Evolutionary conservation across 1,284 basidiomycete genomes (phyloP).

Genomic region (Rhodotorula glutinis): DNA sequence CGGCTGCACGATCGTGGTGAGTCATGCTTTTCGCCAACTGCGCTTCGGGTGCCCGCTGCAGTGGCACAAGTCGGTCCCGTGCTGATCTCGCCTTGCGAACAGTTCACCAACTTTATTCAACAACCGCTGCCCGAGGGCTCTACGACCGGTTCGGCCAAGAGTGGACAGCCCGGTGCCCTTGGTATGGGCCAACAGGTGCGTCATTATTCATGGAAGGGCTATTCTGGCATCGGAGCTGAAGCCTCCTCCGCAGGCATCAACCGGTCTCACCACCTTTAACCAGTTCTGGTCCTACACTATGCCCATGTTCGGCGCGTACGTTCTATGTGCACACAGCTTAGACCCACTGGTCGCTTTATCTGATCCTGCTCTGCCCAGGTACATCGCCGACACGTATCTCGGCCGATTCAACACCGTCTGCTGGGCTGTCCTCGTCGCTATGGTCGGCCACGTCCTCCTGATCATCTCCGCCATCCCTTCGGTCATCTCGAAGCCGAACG

Average conservation of each 20-base stretch:
- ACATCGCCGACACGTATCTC: constrained; percentile 50
- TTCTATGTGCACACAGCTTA: not conserved
- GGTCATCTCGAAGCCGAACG: constrained; percentile 60
- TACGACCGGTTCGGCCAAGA: constrained; percentile 21
- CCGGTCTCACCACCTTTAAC: constrained; percentile 35
- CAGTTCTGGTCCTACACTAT: constrained; percentile 43
- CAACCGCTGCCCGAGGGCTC: constrained; percentile 42
- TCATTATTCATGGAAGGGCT: too few relatives aligned
- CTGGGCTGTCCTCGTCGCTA: constrained; percentile 48
- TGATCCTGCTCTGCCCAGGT: constrained; percentile 37
- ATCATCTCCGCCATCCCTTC: constrained; percentile 68
- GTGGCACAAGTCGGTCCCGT: not conserved
- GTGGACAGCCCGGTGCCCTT: constrained; percentile 42
- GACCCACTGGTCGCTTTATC: not conserved
- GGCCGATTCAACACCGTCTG: constrained; percentile 54
- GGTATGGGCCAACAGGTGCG: constrained; percentile 55
- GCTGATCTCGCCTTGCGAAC: too few relatives aligned
- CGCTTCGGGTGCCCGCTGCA: too few relatives aligned
- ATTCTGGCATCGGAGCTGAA: too few relatives aligned
- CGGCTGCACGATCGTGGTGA: constrained; percentile 51
- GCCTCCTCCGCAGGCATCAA: constrained; percentile 40
- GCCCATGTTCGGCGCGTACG: constrained; percentile 34
- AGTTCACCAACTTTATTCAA: constrained; percentile 48
- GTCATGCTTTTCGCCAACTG: not conserved
- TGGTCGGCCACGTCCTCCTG: constrained; percentile 64